Conservation (phyloP, 805 yeast genomes). For the Saturnispora kantuleensis region DNA sequence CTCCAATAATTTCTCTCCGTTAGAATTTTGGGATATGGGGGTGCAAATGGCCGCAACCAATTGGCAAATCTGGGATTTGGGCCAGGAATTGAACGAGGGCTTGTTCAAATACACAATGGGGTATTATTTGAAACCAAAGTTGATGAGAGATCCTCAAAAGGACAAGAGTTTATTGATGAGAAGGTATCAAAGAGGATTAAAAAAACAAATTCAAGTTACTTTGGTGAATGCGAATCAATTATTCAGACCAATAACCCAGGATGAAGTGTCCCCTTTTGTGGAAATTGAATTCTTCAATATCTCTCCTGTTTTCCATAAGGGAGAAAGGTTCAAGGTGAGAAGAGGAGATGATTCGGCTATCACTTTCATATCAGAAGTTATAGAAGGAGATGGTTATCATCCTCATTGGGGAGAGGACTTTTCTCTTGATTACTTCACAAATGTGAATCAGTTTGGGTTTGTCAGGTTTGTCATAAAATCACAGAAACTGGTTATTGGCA, state of each 20-base stretch:
- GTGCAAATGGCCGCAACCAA: slow-evolving; percentile 93
- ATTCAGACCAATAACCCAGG: slow-evolving; percentile 51
- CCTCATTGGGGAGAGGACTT: slow-evolving; percentile 69
- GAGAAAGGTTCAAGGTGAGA: not conserved
- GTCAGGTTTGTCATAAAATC: slow-evolving; percentile 41
- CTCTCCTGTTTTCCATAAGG: slow-evolving; percentile 6
- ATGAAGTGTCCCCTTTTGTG: slow-evolving; percentile 49
- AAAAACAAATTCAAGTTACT: slow-evolving; percentile 28
- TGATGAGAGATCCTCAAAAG: slow-evolving; percentile 13
- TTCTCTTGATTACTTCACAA: slow-evolving; percentile 30
- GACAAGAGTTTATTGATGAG: not conserved
- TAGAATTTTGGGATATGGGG: slow-evolving; percentile 74
- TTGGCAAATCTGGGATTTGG: slow-evolving; percentile 89
- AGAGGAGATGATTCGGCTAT: slow-evolving; percentile 1
- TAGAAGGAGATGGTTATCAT: slow-evolving; percentile 71
- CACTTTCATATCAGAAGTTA: slow-evolving; percentile 25
- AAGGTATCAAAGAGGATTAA: slow-evolving; percentile 1
- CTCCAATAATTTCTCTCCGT: slow-evolving; percentile 76
- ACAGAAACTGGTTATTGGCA: slow-evolving; percentile 33
- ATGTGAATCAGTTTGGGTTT: slow-evolving; percentile 42
- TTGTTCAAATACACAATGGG: slow-evolving; percentile 62
- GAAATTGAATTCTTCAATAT: slow-evolving; percentile 50
- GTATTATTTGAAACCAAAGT: slow-evolving; percentile 65
- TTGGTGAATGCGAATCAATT: slow-evolving; percentile 79
- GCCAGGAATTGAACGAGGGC: slow-evolving; percentile 82